Evolutionary conservation across 805 yeast species (phyloP).

Genomic region (Clavispora fructus): DNA sequence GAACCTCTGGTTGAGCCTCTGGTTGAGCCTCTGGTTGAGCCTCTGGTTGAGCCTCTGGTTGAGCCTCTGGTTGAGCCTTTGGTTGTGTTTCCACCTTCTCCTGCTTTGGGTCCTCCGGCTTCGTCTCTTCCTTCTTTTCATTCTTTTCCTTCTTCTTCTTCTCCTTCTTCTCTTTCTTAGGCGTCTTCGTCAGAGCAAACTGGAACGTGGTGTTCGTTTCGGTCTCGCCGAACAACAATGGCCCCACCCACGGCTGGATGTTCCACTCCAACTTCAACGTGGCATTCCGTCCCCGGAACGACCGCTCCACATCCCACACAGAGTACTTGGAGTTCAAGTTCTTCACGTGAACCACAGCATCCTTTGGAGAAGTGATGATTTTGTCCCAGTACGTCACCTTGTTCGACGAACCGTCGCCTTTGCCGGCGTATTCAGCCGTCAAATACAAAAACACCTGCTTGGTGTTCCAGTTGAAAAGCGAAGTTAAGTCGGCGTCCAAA

Average conservation of each 20-base stretch:
- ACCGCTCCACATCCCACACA: constrained; percentile 76
- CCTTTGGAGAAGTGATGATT: constrained; percentile 55
- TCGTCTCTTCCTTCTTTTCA: not conserved
- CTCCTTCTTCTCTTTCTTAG: not conserved
- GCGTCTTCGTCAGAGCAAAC: constrained; percentile 20
- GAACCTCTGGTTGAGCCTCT: no score
- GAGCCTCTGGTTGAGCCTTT: no score
- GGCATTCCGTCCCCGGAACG: constrained; percentile 60
- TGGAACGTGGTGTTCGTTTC: constrained; percentile 20
- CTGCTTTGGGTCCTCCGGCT: not conserved
- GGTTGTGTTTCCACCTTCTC: not conserved
- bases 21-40: not conserved
- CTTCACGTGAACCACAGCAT: constrained; percentile 51
- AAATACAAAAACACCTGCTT: constrained; percentile 91
- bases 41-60: not conserved
- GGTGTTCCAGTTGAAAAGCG: constrained; percentile 93
- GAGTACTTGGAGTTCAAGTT: constrained; percentile 68
- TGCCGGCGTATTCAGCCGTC: constrained; percentile 74
- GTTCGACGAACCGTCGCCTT: constrained; percentile 40
- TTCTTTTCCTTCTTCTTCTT: not conserved
- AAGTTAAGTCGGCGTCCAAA: constrained; percentile 64
- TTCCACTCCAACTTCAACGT: constrained; percentile 77
- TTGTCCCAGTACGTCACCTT: constrained; percentile 89
- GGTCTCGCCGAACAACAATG: constrained; percentile 62
- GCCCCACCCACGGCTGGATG: constrained; percentile 87